These are phyloP conservation scores for Phaeosphaeria sp. DNA, from an alignment of 2,329 filamentous ascomycete genomes.

Conservation along the genomic window DNA sequence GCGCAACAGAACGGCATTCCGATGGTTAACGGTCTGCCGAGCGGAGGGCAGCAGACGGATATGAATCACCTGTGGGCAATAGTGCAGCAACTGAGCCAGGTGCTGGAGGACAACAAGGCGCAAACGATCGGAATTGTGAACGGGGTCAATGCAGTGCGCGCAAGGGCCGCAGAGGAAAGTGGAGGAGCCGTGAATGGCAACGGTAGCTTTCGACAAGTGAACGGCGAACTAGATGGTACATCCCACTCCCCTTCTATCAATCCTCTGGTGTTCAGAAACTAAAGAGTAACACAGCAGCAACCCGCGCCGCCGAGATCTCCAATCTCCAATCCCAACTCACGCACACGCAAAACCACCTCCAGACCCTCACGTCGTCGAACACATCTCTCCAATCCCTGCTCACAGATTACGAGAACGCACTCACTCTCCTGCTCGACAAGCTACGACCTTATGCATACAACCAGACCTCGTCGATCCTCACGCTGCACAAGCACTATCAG, in stretches of 20 bases:
- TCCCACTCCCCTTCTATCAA: not conserved
- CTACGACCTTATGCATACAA: conserved; percentile 43
- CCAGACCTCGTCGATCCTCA: conserved; percentile 52
- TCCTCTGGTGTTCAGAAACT: conserved; percentile 9
- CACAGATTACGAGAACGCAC: conserved; percentile 53
- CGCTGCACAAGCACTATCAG: conserved; percentile 58
- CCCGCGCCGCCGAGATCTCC: conserved; percentile 38
- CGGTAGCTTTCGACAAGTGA: conserved; percentile 33
- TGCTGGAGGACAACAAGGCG: conserved; percentile 49
- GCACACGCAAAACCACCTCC: conserved; percentile 33
- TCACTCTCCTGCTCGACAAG: conserved; percentile 48
- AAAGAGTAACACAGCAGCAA: conserved; percentile 38
- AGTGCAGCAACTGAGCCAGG: conserved; percentile 49
- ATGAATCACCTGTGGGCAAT: conserved; percentile 53
- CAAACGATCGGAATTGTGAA: conserved; percentile 48
- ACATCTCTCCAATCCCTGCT: conserved; percentile 37
- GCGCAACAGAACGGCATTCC: conserved; percentile 44
- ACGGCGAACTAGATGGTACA: conserved; percentile 46
- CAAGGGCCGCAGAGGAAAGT: conserved; percentile 45
- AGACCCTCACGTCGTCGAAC: conserved; percentile 33
- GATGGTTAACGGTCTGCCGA: conserved; percentile 48
- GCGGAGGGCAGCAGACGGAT: conserved; percentile 51
- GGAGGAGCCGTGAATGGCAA: conserved; percentile 24
- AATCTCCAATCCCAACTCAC: conserved; percentile 42
- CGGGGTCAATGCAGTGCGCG: conserved; percentile 47